phyloP scores from a whole-genome alignment of 441 rosid species.

The Cnidoscolus chayamansa region DNA sequence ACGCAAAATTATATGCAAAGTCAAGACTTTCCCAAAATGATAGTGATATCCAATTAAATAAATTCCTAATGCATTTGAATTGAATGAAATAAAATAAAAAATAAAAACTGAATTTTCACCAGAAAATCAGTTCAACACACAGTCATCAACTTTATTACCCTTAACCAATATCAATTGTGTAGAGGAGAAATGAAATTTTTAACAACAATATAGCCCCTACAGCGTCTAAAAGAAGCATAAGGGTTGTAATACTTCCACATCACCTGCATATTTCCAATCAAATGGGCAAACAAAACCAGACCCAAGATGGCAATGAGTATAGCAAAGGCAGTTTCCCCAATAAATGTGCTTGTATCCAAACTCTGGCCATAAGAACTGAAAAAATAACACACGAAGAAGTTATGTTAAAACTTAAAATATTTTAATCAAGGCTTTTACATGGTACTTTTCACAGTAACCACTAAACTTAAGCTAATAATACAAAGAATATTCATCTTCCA shows the following conservation, averaged over 20 bases:
- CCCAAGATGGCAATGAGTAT: conserved; percentile 76
- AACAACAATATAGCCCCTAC: background rate
- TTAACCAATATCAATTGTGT: background rate
- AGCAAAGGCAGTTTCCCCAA: conserved; percentile 80
- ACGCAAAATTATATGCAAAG: too few species aligned
- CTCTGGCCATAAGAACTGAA: conserved; percentile 76
- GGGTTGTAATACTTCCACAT: background rate
- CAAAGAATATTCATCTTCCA: background rate
- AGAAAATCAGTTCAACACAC: background rate
- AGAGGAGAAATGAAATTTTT: background rate
- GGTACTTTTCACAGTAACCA: background rate
- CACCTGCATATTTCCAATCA: conserved; percentile 97
- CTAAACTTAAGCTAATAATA: background rate
- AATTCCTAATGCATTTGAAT: background rate
- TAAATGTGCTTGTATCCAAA: conserved; percentile 60
- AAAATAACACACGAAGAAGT: conserved; percentile 9
- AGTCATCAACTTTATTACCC: background rate
- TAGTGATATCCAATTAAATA: background rate
- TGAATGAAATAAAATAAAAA: background rate
- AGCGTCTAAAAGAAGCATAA: background rate
- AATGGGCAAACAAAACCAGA: conserved; percentile 82
- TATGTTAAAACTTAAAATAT: conserved; percentile 5
- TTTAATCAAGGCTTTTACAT: background rate
- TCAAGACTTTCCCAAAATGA: background rate
- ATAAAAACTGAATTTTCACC: background rate